Evolutionary conservation across 2,329 filamentous ascomycete genomes (phyloP).

Genomic region (Diaporthe ampelina): DNA sequence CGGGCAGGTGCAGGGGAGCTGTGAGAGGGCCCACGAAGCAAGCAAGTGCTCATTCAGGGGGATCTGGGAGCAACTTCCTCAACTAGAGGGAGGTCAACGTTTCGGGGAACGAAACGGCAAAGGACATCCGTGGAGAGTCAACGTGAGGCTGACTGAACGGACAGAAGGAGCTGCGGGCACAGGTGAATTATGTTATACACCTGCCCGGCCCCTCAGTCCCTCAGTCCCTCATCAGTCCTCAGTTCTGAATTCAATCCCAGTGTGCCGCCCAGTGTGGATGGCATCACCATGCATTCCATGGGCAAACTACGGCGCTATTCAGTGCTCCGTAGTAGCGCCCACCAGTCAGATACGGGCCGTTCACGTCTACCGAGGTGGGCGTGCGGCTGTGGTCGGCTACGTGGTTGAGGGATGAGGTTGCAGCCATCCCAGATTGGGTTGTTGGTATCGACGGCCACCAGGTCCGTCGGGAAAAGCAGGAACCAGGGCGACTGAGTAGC

Average conservation of each 20-base stretch:
- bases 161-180: not conserved
- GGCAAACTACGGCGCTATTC: not conserved
- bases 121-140: conserved; percentile 1
- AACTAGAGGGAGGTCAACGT: conserved; percentile 6
- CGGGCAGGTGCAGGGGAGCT: conserved; percentile 23
- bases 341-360: conserved; percentile 6
- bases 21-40: not conserved
- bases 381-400: conserved; percentile 29
- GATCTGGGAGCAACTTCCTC: conserved; percentile 9
- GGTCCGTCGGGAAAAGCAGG: conserved; percentile 28
- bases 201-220: not conserved
- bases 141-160: conserved; percentile 4
- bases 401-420: conserved; percentile 27
- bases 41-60: conserved; percentile 11
- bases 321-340: conserved; percentile 11
- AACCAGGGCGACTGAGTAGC: not conserved
- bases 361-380: conserved; percentile 11
- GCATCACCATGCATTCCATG: conserved; percentile 27
- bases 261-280: not conserved
- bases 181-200: conserved; percentile 15
- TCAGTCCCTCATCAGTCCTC: not conserved
- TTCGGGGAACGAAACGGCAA: conserved; percentile 36
- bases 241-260: conserved; percentile 1
- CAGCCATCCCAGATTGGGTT: conserved; percentile 14
- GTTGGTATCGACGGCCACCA: conserved; percentile 21